Evolutionary conservation across 495 filamentous ascomycete genomes (phyloP).

Genomic region (Penicillium riverlandense): DNA sequence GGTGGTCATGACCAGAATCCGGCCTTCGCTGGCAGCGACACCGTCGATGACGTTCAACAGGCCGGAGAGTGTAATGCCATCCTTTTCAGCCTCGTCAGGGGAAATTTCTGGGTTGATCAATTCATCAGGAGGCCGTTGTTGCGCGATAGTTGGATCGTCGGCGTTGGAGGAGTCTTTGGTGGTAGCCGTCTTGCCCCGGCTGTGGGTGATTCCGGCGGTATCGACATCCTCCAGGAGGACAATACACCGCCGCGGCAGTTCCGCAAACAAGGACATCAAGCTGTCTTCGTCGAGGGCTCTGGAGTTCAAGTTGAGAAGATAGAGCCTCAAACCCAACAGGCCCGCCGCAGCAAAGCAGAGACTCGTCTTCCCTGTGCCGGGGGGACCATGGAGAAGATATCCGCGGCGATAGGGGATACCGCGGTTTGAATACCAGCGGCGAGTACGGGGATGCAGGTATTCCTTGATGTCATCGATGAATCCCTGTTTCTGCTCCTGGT

Average conservation of each 20-base stretch:
- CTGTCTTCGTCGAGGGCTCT: constrained; percentile 53
- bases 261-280: constrained; percentile 61
- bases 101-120: neutral
- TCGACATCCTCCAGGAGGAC: constrained; percentile 45
- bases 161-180: neutral
- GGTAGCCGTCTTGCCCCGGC: constrained; percentile 10
- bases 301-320: constrained; percentile 39
- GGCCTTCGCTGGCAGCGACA: constrained; percentile 68
- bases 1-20: constrained; percentile 79
- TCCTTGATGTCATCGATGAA: constrained; percentile 81
- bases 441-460: constrained; percentile 68
- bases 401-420: constrained; percentile 47
- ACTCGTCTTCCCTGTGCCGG: constrained; percentile 47
- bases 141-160: neutral
- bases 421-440: constrained; percentile 70
- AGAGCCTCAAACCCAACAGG: constrained; percentile 36
- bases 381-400: constrained; percentile 41
- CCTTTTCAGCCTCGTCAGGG: constrained; percentile 7
- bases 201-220: constrained; percentile 51
- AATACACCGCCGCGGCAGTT: constrained; percentile 38
- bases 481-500: constrained; percentile 61
- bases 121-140: no score
- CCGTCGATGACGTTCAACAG: constrained; percentile 77
- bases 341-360: constrained; percentile 42
- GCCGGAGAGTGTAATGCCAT: constrained; percentile 57